Evolutionary conservation across 768 basidiomycete species (phyloP).

Genomic region (Ramaria rubella): DNA sequence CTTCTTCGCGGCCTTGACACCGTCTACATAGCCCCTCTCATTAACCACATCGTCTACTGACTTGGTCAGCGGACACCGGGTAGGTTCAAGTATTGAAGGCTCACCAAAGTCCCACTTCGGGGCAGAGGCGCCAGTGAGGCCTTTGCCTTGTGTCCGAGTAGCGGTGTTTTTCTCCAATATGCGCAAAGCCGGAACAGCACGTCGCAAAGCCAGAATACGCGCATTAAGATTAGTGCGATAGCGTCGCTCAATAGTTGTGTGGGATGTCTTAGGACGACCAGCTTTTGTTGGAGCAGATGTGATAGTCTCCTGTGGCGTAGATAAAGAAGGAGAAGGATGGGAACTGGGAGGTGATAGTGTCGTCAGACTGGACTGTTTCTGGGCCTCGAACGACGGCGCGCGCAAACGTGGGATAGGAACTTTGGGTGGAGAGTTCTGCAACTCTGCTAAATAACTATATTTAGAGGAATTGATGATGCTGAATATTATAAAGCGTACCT

Average conservation of each 20-base stretch:
- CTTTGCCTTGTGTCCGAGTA: slow-evolving; percentile 37
- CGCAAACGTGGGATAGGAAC: slow-evolving; percentile 47
- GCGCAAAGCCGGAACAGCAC: slow-evolving; percentile 77
- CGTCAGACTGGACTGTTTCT: no score
- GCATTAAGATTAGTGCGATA: slow-evolving; percentile 88
- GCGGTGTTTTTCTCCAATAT: slow-evolving; percentile 54
- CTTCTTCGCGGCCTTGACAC: slow-evolving; percentile 87
- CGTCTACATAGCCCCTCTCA: slow-evolving; percentile 80
- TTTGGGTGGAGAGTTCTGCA: slow-evolving; percentile 28
- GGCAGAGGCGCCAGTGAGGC: slow-evolving; percentile 26
- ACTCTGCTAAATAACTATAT: background rate
- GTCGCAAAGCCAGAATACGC: slow-evolving; percentile 72
- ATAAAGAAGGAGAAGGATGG: slow-evolving; percentile 14
- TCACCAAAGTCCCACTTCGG: slow-evolving; percentile 18
- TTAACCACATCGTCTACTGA: slow-evolving; percentile 53
- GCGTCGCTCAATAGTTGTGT: slow-evolving; percentile 83
- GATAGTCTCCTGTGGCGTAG: background rate
- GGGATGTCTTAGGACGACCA: slow-evolving; percentile 72
- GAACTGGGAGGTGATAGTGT: slow-evolving; percentile 7
- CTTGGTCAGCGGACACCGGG: background rate
- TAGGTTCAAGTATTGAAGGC: background rate
- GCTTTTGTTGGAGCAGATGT: slow-evolving; percentile 15
- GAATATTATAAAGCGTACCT: background rate
- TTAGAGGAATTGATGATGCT: background rate
- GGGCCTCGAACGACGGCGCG: background rate